Evolutionary conservation across 1,139 yeast species (phyloP).

Genomic region (Suhomyces choctaworum): DNA sequence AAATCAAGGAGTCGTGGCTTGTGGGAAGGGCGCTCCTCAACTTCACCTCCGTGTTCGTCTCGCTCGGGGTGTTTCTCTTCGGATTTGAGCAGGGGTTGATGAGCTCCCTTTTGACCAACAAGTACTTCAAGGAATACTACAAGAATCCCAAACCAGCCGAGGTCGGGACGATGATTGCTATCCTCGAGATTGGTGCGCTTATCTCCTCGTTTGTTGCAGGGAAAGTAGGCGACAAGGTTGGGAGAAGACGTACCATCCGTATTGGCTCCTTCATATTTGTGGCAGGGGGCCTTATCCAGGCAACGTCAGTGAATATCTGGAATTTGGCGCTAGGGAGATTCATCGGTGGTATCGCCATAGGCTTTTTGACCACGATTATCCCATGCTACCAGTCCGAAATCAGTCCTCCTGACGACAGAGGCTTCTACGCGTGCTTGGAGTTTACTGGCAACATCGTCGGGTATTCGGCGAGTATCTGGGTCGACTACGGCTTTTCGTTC

Average conservation of each 20-base stretch:
- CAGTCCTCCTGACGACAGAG: slow-evolving; percentile 86
- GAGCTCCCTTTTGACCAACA: slow-evolving; percentile 64
- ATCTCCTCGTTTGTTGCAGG: slow-evolving; percentile 78
- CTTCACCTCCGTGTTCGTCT: slow-evolving; percentile 60
- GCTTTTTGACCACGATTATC: slow-evolving; percentile 88
- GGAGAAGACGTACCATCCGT: slow-evolving; percentile 77
- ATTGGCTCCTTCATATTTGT: slow-evolving; percentile 81
- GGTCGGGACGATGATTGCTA: slow-evolving; percentile 82
- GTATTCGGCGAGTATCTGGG: slow-evolving; percentile 86
- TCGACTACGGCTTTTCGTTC: slow-evolving; percentile 76
- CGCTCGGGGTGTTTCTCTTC: slow-evolving; percentile 58
- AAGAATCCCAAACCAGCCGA: slow-evolving; percentile 66
- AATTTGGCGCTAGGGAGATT: slow-evolving; percentile 72
- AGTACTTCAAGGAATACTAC: slow-evolving; percentile 71
- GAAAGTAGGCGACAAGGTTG: slow-evolving; percentile 72
- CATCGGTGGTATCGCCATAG: slow-evolving; percentile 85
- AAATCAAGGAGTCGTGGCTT: slow-evolving; percentile 42
- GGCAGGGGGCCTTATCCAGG: slow-evolving; percentile 77
- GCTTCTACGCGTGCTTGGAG: slow-evolving; percentile 86
- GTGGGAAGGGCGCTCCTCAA: slow-evolving; percentile 55
- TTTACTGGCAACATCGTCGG: slow-evolving; percentile 91
- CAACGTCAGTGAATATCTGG: slow-evolving; percentile 50
- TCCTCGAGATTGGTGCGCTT: slow-evolving; percentile 81
- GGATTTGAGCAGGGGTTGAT: slow-evolving; percentile 67
- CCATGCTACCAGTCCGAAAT: slow-evolving; percentile 93